Conservation (phyloP, 2,329 filamentous ascomycete genomes). For the Curvularia hawaiiensis region DNA sequence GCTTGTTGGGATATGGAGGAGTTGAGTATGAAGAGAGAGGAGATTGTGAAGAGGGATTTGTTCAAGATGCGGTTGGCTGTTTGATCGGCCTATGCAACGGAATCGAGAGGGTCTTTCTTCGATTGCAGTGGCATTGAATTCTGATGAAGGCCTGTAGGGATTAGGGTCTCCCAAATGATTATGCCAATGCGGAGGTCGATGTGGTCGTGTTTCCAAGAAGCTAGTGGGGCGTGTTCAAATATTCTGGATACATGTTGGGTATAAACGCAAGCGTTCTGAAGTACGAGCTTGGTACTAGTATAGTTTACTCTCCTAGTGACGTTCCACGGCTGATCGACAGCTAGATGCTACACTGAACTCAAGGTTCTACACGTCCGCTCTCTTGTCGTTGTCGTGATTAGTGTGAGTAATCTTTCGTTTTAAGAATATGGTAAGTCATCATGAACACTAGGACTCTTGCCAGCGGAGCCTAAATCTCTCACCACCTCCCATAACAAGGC, state of each 20-base stretch:
- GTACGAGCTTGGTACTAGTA: too few relatives aligned
- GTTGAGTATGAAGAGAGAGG: conserved; percentile 22
- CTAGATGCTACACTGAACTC: neutral
- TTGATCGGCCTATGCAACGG: too few relatives aligned
- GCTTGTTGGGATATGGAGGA: conserved; percentile 40
- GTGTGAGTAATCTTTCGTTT: neutral
- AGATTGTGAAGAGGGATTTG: conserved; percentile 20
- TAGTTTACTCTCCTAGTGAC: neutral
- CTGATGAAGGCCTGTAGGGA: too few relatives aligned
- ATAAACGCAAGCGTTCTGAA: too few relatives aligned
- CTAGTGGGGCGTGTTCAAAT: too few relatives aligned
- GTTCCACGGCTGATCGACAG: neutral
- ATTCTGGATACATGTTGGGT: too few relatives aligned
- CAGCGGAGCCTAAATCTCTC: neutral
- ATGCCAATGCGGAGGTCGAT: too few relatives aligned
- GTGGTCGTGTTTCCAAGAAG: too few relatives aligned
- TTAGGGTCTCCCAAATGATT: too few relatives aligned
- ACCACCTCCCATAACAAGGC: too few relatives aligned
- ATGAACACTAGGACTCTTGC: neutral
- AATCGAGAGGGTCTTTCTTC: too few relatives aligned
- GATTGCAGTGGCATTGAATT: too few relatives aligned
- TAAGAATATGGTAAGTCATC: neutral
- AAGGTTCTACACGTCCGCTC: neutral
- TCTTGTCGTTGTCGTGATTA: neutral
- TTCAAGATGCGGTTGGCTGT: conserved; percentile 25